Conservation (phyloP, 768 basidiomycete genomes). For the Glaciozyma antarctica region DNA sequence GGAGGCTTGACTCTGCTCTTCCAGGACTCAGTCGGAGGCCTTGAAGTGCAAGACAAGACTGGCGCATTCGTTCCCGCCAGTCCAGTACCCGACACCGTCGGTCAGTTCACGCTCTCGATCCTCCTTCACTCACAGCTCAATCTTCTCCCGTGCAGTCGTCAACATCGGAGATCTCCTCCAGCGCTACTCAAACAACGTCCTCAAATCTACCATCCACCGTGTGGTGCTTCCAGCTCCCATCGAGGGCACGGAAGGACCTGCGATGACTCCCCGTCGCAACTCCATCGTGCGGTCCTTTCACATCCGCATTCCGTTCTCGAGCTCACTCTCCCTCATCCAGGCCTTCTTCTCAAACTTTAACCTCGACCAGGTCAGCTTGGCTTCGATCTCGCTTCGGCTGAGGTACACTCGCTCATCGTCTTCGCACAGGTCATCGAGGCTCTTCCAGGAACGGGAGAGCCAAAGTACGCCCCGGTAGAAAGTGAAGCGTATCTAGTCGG, state of each 20-base stretch:
- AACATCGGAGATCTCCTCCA: slow-evolving; percentile 36
- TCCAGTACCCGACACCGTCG: slow-evolving; percentile 38
- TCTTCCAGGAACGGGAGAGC: neutral
- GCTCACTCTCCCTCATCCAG: no score
- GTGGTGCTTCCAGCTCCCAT: slow-evolving; percentile 35
- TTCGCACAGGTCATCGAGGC: neutral
- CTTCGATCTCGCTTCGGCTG: neutral
- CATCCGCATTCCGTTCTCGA: no score
- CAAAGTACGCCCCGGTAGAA: no score
- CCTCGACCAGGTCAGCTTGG: neutral
- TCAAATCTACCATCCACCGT: slow-evolving; percentile 38
- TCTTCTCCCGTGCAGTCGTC: slow-evolving; percentile 18
- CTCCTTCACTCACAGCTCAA: no score
- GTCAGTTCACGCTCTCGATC: slow-evolving; percentile 7
- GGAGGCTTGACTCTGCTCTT: slow-evolving; percentile 47
- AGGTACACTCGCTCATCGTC: neutral
- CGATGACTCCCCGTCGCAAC: slow-evolving; percentile 48
- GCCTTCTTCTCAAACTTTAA: neutral
- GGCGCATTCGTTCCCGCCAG: slow-evolving; percentile 39
- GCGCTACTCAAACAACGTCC: slow-evolving; percentile 37
- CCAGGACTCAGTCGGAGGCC: slow-evolving; percentile 54
- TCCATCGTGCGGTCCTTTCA: slow-evolving; percentile 44
- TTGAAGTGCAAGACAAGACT: slow-evolving; percentile 54
- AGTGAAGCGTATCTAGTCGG: no score
- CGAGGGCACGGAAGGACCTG: slow-evolving; percentile 27